A percentile compares a stretch with the other conserved stretches of the same genome.
These are phyloP conservation scores for Suillus lakei DNA, from an alignment of 768 basidiomycete species.

Conservation along the genomic window DNA sequence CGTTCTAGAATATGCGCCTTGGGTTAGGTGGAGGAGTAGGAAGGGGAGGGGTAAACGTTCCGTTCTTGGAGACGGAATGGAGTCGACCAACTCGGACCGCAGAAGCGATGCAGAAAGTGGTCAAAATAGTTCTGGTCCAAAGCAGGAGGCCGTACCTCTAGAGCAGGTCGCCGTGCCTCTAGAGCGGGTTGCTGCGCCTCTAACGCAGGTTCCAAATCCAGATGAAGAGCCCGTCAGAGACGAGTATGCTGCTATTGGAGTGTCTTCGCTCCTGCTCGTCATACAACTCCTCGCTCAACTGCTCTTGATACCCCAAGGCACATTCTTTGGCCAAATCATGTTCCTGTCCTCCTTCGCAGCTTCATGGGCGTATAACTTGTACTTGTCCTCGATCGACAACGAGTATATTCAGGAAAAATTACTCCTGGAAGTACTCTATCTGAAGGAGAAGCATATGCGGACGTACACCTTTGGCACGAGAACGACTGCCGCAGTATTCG, in stretches of 20 bases:
- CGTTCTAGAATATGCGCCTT: conserved; percentile 25
- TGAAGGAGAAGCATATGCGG: neutral
- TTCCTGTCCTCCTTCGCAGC: conserved; percentile 36
- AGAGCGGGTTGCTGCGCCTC: too few species aligned
- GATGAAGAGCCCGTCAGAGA: neutral
- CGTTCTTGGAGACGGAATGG: neutral
- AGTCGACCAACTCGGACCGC: conserved; percentile 2
- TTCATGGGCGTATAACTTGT: conserved; percentile 38
- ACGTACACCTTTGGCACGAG: conserved; percentile 12
- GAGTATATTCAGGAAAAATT: conserved; percentile 21
- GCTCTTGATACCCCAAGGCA: conserved; percentile 38
- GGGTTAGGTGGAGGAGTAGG: neutral
- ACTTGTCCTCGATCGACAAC: conserved; percentile 35
- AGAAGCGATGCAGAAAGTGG: conserved; percentile 2
- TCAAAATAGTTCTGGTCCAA: neutral
- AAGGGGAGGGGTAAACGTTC: neutral
- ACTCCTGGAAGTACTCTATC: conserved; percentile 7
- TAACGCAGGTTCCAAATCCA: too few species aligned
- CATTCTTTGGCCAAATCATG: conserved; percentile 40
- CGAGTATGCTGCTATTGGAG: conserved; percentile 26
- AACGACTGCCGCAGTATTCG: conserved; percentile 11
- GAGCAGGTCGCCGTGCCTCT: neutral
- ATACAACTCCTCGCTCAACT: conserved; percentile 39
- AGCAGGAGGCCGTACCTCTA: neutral
- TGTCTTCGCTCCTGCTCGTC: conserved; percentile 36